Evolutionary conservation across 129 eudicot species (phyloP), one percentile per base, ranked within the genome.

Genomic region (Lonicera japonica): DNA sequence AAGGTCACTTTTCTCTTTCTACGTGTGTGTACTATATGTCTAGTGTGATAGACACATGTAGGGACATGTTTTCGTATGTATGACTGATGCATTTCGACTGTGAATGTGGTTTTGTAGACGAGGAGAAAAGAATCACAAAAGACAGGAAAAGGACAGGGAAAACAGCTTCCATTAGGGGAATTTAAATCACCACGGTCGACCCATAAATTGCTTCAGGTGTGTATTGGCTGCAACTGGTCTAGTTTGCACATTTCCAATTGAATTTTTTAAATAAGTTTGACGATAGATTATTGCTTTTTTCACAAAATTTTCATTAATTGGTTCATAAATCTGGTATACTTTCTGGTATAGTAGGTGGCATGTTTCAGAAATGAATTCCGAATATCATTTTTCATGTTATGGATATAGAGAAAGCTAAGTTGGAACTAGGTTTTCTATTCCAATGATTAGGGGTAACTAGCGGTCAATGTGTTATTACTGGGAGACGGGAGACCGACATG

Each of bases 121-220:
- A 73, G 81, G 72, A 91, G 67, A 63, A 82, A 65, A 61, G 90
- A 84, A 38, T 64, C 17, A 69, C 68, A 66, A 20, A 75, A 79
- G 65, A 52, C 9, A 20, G 86, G 77, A 51, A 70, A 46, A 43
- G 82, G 77, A 51, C 67, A 46, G 36, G 82, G 70, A 65, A 75
- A 68, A 61, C 63, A 56, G 22, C 75, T 20, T 20, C 54, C 67
- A n/a, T 15, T 62, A 53, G 80, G 60, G 60, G 83, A 73, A 68
- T 40, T 64, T 25, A 77, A 78, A 63, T 86, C 83, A 52, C 61
- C 73, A 18, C 70, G 96, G 58, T 89, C 82, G 65, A 87, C 95
- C 39, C 97, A 91, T 77, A 87, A 80, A 64, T 67, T 91, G 79
- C 95, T 91, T 73, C 95, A 91, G 96, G 97, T 87, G 1, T 58